Evolutionary conservation across 495 filamentous ascomycete genomes (phyloP), one percentile per base, ranked within the genome.

Genomic region (Ascobolus immersus): DNA sequence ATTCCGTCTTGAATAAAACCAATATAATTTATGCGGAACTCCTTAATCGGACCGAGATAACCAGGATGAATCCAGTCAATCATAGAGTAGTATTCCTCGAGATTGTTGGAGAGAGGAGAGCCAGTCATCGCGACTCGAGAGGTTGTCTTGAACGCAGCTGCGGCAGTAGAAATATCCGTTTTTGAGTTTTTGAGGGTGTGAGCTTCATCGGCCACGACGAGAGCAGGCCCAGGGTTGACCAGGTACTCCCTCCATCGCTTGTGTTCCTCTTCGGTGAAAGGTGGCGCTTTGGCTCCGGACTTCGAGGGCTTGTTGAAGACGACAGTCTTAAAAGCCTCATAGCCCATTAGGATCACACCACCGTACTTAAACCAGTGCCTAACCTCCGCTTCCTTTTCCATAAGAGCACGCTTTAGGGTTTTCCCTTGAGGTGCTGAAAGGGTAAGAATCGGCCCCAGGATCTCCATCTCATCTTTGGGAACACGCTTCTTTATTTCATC

Each of bases 121-220:
- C 82, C 82, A 0, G 84, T 90, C 39, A 92, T 53, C 2, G 79
- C 84, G 44, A 94, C 77, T 8, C 82, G 71, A 38, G 63, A 72
- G 35, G 52, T 65, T 0, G 81, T 72, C 32, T 48, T 57, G 39
- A 93, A 70, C 7, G 55, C 49, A 8, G 51, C 52, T 4, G 68
- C 55, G 14, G 63, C 60, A 28, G 51, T 37, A 14, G 67, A 50
- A 12, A 79, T 51, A n/a, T 52, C 44, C 0, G 68, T 49, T 0
- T 39, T 44, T 0, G 51, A 49, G 37, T 77, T 78, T 47, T 86
- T 91, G 38, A 91, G 50, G 17, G 49, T 57, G 43, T 94, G 82
- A 0, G 81, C 82, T 48, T 94, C 82, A 42, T 94, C 82, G 1
- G 73, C 73, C 10, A 92, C 53, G n/a, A 91, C 69, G 25, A 92